Evolutionary conservation across 768 basidiomycete species (phyloP), one percentile per base, ranked within the genome.

Genomic region (Cystofilobasidium capitatum): DNA sequence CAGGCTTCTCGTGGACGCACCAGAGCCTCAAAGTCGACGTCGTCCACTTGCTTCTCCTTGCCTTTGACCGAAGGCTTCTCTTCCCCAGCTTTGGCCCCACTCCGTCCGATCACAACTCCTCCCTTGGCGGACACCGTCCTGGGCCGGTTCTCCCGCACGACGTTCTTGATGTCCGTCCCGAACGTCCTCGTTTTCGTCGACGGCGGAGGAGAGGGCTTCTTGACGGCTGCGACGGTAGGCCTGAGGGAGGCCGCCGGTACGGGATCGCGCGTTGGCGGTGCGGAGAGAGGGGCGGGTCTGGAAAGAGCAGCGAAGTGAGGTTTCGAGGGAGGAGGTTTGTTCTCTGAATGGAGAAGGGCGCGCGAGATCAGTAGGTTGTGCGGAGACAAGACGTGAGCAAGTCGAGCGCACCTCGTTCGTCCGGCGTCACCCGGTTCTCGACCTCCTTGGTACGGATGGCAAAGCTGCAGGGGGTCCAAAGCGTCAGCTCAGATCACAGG

Each of bases 361-460:
- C n/a, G n/a, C n/a, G n/a, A n/a, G n/a, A 5, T 22, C 22, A 33
- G 33, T 39, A 22, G 33, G 16, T 36, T 24, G 40, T 36, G 64
- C 57, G 54, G 8, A 31, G 37, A 35, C 10, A 13, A 37, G 29
- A 17, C 13, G 49, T 3, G 22, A 14, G 22, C 10, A 40, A 2
- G 12, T 31, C 22, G 22, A n/a, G 8, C n/a, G 13, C 31, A 86
- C 88, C 88, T 70, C 83, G 84, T 71, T 89, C 87, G 70, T 89
- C 88, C 33, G 89, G 80, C 29, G 86, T 83, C 1, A 86, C 86
- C 69, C 84, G 86, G 74, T 91, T 91, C 79, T 91, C 89, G 3
- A 92, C 79, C 71, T 90, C 87, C 81, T 89, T 89, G 24, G 90
- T 88, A 44, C 88, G 83, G 42, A 85, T 84, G 17, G 88, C 89